phyloP scores from a whole-genome alignment of 2,329 filamentous ascomycete genomes.

The Hymenoscyphus occultus region DNA sequence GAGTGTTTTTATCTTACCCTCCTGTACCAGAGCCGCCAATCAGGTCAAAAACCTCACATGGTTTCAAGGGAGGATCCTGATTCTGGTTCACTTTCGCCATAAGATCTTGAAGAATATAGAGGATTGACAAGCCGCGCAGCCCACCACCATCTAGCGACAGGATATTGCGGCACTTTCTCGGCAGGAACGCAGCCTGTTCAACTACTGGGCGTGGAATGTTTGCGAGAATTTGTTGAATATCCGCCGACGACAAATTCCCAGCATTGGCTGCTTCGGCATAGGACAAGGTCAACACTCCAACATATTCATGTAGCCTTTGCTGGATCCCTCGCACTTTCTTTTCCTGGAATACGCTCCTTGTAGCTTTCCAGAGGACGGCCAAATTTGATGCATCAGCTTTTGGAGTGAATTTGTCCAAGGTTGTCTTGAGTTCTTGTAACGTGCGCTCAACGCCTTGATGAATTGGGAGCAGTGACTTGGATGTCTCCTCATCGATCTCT shows the following conservation, averaged over 20 bases:
- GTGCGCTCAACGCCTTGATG: conserved; percentile 8
- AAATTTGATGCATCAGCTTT: conserved; percentile 2
- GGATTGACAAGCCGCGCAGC: conserved; percentile 37
- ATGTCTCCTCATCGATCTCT: conserved; percentile 9
- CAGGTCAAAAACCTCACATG: conserved; percentile 40
- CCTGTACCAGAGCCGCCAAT: conserved; percentile 42
- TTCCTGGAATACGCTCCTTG: conserved; percentile 7
- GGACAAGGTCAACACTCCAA: conserved; percentile 9
- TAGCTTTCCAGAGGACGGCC: conserved; percentile 6
- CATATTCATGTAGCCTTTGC: conserved; percentile 3
- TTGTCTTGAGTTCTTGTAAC: conserved; percentile 4
- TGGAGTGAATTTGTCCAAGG: conserved; percentile 5
- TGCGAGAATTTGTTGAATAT: conserved; percentile 6
- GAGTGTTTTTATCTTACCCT: conserved; percentile 29
- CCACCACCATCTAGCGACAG: conserved; percentile 37
- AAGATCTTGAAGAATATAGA: conserved; percentile 36
- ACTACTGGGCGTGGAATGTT: conserved; percentile 2
- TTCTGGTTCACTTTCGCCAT: conserved; percentile 32
- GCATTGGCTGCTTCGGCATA: conserved; percentile 2
- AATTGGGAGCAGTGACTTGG: conserved; percentile 4
- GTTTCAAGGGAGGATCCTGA: conserved; percentile 31
- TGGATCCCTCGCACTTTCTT: conserved; percentile 7
- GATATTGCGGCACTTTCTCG: conserved; percentile 9
- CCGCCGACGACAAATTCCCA: background rate
- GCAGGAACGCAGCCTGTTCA: conserved; percentile 4